Base-by-base conservation (phyloP, 169 alveolate species). In the Eimeria acervulina region DNA sequence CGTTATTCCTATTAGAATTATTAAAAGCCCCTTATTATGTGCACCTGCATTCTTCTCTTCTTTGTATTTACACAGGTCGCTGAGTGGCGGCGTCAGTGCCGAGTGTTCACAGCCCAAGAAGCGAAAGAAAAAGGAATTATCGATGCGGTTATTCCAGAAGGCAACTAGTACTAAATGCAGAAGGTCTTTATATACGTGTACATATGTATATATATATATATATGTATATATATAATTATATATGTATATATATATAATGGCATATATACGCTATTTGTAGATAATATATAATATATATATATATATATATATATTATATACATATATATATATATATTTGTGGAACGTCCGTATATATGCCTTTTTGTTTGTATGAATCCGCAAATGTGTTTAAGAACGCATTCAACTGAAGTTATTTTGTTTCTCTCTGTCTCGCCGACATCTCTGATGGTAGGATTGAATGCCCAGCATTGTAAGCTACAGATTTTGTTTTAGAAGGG, bases 41-140 rank as follows among this genome's bases (percentile, higher is more conserved):
- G 55, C 19, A 5, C 12, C 19, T 12, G 5, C 19, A 7, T 47
- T 5, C 55, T 47, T 5, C 55, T 47, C 19, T 47, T 47, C 19
- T 12, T 47, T 5, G 19, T 47, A 12, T 47, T 47, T 80, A 0
- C 31, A 5, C 92, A 83, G 92, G 55, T 83, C 21, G 1, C 92
- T 40, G 10, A 38, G 8, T 83, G 92, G 92, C 28, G 76, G 31
- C 23, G 31, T 31, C 31, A 28, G 19, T 15, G 36, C 21, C 21
- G 55, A 33, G 76, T 83, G 38, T 83, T 83, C 19, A 15, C 92
- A n/a, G 92, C 92, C 2, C 78, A 83, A 28, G 92, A 83, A 40
- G 92, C 92, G 7, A 47, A 55, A 38, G 74, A 63, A 23, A 40
- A 13, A 5, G 92, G 92, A 5, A 66, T 83, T 1, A 19, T 83